A percentile compares a stretch with the other conserved stretches of the same genome.
Evolutionary conservation across 2,329 filamentous ascomycete species (phyloP).

Genomic region (Nemania sp.): DNA sequence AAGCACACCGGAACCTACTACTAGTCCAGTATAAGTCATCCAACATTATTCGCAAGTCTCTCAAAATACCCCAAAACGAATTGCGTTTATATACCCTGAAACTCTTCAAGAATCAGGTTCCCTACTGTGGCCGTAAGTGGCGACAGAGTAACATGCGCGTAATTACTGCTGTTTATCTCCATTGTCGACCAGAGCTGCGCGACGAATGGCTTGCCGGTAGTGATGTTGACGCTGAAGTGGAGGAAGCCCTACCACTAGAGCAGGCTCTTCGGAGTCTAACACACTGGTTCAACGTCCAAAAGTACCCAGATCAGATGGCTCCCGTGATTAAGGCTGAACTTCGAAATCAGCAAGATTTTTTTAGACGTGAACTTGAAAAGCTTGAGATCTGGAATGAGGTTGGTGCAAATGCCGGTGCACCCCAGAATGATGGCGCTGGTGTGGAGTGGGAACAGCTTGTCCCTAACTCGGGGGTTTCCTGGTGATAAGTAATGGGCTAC

Average conservation of each 20-base stretch:
- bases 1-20: conserved; percentile 92
- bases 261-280: conserved; percentile 90
- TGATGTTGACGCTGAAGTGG: conserved; percentile 93
- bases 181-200: conserved; percentile 89
- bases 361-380: conserved; percentile 80
- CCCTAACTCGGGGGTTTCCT: conserved; percentile 14
- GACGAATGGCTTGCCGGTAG: conserved; percentile 95
- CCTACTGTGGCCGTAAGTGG: conserved; percentile 98
- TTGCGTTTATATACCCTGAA: conserved; percentile 95
- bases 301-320: conserved; percentile 83
- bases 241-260: conserved; percentile 91
- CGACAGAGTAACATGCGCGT: conserved; percentile 98
- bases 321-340: conserved; percentile 67
- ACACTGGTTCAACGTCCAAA: conserved; percentile 91
- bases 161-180: conserved; percentile 95
- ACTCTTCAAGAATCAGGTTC: conserved; percentile 98
- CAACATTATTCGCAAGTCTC: conserved; percentile 88
- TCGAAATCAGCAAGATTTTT: conserved; percentile 83
- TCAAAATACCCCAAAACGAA: conserved; percentile 89
- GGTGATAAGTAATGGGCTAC: conserved; percentile 16
- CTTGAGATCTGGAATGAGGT: conserved; percentile 68
- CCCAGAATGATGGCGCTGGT: conserved; percentile 37
- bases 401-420: conserved; percentile 33
- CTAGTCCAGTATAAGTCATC: conserved; percentile 96
- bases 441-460: conserved; percentile 44